phyloP scores from a whole-genome alignment of 1,139 yeast genomes.

The Blastobotrys persicus region DNA sequence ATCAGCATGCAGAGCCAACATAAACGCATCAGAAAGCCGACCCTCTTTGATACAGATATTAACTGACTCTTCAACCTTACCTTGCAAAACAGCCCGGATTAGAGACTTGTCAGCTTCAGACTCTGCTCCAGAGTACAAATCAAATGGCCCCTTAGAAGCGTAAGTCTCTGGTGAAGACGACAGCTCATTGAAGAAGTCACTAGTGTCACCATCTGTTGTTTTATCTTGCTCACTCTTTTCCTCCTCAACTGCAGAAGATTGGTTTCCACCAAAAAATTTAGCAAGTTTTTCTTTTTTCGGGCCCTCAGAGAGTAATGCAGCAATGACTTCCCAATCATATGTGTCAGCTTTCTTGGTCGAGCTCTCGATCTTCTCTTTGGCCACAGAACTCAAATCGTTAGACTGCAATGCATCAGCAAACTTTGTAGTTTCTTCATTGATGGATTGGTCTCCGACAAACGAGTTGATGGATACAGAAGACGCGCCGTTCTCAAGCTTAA shows the following conservation, averaged over 20 bases:
- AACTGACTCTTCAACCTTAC: slow-evolving; percentile 68
- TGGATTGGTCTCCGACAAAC: slow-evolving; percentile 43
- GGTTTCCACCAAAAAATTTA: slow-evolving; percentile 26
- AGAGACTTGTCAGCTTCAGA: slow-evolving; percentile 50
- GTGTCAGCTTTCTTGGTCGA: slow-evolving; percentile 47
- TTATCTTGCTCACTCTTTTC: slow-evolving; percentile 31
- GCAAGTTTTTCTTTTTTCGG: slow-evolving; percentile 40
- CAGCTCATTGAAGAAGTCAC: slow-evolving; percentile 34
- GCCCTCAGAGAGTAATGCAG: slow-evolving; percentile 47
- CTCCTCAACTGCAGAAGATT: slow-evolving; percentile 15
- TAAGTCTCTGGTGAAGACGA: slow-evolving; percentile 25
- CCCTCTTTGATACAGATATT: slow-evolving; percentile 62
- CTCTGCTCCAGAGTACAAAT: slow-evolving; percentile 40
- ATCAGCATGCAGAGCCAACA: slow-evolving; percentile 72
- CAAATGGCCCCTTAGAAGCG: slow-evolving; percentile 46
- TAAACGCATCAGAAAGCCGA: slow-evolving; percentile 71
- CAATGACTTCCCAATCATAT: slow-evolving; percentile 76
- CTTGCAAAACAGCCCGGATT: slow-evolving; percentile 57
- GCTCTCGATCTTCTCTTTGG: slow-evolving; percentile 20
- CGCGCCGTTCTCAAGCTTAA: slow-evolving; percentile 41
- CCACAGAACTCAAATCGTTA: slow-evolving; percentile 26
- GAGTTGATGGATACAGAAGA: slow-evolving; percentile 49
- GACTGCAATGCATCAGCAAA: slow-evolving; percentile 59
- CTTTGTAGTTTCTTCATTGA: slow-evolving; percentile 41
- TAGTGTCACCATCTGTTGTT: slow-evolving; percentile 29